phyloP scores from a whole-genome alignment of 73 alveolate species.

The Blepharisma japonicum region DNA sequence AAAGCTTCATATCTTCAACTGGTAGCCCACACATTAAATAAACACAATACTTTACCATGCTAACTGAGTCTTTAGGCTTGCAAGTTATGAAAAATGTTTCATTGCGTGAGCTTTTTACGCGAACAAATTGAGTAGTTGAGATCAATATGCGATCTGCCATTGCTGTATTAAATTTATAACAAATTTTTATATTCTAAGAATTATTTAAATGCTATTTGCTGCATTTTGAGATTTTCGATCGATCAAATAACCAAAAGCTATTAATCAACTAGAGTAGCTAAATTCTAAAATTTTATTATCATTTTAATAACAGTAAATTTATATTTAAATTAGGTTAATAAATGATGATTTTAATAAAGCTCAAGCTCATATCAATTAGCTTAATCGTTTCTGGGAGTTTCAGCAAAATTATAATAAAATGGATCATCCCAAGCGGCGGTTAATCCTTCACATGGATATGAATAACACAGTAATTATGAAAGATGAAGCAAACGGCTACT shows the following conservation, averaged over 20 bases:
- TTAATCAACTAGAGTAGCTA: neutral
- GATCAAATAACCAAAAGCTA: neutral
- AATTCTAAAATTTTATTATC: neutral
- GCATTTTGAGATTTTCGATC: too few species aligned
- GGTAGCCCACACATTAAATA: constrained; percentile 14
- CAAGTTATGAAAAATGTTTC: constrained; percentile 21
- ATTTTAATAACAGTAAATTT: neutral
- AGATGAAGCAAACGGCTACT: constrained; percentile 53
- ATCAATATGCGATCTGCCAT: constrained; percentile 2
- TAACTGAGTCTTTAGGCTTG: constrained; percentile 12
- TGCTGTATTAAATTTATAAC: neutral
- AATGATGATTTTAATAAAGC: too few species aligned
- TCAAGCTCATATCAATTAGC: neutral
- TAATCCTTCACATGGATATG: constrained; percentile 81
- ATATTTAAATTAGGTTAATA: neutral
- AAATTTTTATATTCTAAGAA: too few species aligned
- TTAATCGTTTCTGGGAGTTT: neutral
- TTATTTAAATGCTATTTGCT: too few species aligned
- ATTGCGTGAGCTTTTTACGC: constrained; percentile 8
- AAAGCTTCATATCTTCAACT: constrained; percentile 25
- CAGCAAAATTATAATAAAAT: constrained; percentile 27
- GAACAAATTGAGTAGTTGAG: neutral
- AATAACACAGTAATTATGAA: constrained; percentile 72
- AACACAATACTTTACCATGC: neutral
- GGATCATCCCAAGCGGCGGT: constrained; percentile 49